A percentile compares a stretch with the other conserved stretches of the same genome.
Evolutionary conservation across 2,329 filamentous ascomycete genomes (phyloP).

Genomic region (Ceratocystis diversiconidia): DNA sequence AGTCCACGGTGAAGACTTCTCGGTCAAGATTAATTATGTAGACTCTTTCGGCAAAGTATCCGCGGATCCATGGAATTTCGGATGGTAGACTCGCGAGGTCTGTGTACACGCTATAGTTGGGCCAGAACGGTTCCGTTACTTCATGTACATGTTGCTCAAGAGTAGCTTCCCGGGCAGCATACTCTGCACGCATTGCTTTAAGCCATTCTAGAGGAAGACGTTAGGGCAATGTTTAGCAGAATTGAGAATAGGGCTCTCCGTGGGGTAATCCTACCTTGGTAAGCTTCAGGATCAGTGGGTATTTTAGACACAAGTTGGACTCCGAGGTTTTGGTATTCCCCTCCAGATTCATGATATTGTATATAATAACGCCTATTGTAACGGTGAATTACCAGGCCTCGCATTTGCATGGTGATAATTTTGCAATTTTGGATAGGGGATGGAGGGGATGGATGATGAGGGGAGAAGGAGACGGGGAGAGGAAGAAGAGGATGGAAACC

Average conservation of each 20-base stretch:
- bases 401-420: background rate
- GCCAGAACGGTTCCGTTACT: too few relatives aligned
- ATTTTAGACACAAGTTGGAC: background rate
- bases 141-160: background rate
- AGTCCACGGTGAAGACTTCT: conserved; percentile 20
- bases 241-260: background rate
- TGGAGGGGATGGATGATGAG: background rate
- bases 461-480: background rate
- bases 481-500: background rate
- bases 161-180: background rate
- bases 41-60: background rate
- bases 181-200: background rate
- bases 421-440: background rate
- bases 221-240: background rate
- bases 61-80: background rate
- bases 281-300: background rate
- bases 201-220: background rate
- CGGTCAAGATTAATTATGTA: conserved; percentile 17
- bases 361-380: background rate
- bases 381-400: background rate
- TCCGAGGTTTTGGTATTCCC: background rate
- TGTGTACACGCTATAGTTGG: too few relatives aligned
- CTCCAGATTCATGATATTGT: background rate
- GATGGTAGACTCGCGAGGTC: background rate
- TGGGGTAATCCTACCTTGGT: background rate